A percentile compares a stretch with the other conserved stretches of the same genome.
phyloP scores from a whole-genome alignment of 108 stramenopile genomes.

The Nitzschia sp. region DNA sequence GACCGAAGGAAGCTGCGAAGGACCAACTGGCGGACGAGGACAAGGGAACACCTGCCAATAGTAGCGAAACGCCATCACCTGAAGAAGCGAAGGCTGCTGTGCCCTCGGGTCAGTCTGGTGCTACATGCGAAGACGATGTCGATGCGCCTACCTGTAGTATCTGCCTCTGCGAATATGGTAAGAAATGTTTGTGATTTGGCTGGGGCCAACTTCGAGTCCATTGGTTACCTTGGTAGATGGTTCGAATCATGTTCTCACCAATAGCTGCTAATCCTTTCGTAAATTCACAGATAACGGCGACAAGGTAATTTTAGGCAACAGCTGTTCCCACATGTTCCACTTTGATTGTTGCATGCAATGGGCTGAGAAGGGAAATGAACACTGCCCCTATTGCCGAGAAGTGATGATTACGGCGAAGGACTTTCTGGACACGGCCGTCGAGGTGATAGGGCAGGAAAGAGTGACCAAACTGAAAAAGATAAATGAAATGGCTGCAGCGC shows the following conservation, averaged over 20 bases:
- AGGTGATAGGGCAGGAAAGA: conserved; percentile 20
- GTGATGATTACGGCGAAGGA: conserved; percentile 37
- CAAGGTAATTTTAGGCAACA: conserved; percentile 20
- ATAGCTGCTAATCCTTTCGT: no score
- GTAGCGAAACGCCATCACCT: no score
- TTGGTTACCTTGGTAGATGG: no score
- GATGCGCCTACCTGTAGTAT: conserved; percentile 16
- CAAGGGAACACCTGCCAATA: neutral
- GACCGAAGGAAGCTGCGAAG: neutral
- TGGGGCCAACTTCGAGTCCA: no score
- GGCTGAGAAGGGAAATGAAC: conserved; percentile 27
- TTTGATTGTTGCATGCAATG: conserved; percentile 42
- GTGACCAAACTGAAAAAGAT: conserved; percentile 15
- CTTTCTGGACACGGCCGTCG: conserved; percentile 8
- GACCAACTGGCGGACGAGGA: conserved; percentile 2
- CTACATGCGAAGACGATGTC: neutral
- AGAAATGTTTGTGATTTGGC: no score
- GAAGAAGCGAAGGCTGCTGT: no score
- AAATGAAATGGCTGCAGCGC: conserved; percentile 18
- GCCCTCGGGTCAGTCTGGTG: no score
- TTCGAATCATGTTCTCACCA: no score
- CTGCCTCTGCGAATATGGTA: conserved; percentile 27
- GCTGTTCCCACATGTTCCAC: conserved; percentile 36
- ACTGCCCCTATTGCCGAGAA: conserved; percentile 43
- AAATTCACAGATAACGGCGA: conserved; percentile 32